phyloP scores from a whole-genome alignment of 106 monocot genomes.

The Dioscorea alata region DNA sequence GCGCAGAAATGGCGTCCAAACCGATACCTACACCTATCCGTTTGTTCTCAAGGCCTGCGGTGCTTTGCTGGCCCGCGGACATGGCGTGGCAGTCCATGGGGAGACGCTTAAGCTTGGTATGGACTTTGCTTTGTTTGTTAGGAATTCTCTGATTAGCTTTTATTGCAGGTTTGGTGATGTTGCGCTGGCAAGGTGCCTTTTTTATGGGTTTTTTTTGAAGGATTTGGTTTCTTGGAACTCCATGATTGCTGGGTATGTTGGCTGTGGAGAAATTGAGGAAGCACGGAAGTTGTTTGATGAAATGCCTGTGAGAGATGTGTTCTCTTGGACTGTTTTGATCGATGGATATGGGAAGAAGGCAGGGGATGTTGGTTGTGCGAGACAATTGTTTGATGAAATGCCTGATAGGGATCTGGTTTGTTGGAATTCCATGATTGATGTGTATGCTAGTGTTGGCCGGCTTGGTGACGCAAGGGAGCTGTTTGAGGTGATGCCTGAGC shows the following conservation, averaged over 20 bases:
- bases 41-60: constrained; percentile 39
- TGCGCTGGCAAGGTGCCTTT: constrained; percentile 22
- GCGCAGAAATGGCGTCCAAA: constrained; percentile 13
- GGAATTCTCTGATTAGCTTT: constrained; percentile 32
- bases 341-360: constrained; percentile 41
- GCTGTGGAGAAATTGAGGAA: constrained; percentile 15
- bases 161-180: constrained; percentile 26
- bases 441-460: constrained; percentile 20
- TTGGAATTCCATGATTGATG: constrained; percentile 63
- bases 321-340: constrained; percentile 49
- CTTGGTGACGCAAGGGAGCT: constrained; percentile 29
- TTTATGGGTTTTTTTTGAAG: constrained; percentile 20
- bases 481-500: constrained; percentile 42
- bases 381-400: constrained; percentile 35
- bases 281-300: constrained; percentile 51
- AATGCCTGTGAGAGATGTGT: constrained; percentile 46
- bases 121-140: constrained; percentile 18
- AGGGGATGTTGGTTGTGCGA: constrained; percentile 21
- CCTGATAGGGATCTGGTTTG: constrained; percentile 26
- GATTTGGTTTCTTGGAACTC: constrained; percentile 63
- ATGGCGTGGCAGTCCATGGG: constrained; percentile 23
- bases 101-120: constrained; percentile 30
- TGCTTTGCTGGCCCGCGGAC: constrained; percentile 2
- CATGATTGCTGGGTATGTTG: constrained; percentile 32
- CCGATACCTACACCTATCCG: constrained; percentile 43